These are phyloP conservation scores for Ramalina intermedia DNA, from an alignment of 495 filamentous ascomycete genomes.

Conservation along the genomic window DNA sequence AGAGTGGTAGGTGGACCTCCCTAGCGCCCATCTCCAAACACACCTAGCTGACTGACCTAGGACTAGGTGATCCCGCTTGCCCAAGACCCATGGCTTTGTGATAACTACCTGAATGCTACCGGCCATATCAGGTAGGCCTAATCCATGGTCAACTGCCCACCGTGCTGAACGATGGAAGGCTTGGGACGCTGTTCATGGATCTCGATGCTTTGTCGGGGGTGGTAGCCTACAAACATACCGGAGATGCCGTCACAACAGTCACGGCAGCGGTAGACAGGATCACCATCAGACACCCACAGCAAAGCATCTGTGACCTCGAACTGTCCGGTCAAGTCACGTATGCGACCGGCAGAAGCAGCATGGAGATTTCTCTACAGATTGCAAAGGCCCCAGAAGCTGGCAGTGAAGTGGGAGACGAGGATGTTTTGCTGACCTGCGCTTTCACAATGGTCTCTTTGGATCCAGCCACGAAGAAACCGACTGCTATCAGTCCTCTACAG, in stretches of 20 bases:
- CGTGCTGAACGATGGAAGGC: constrained; percentile 18
- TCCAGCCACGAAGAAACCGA: constrained; percentile 54
- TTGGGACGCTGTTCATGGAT: constrained; percentile 68
- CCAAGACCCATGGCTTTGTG: constrained; percentile 55
- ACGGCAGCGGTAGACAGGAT: constrained; percentile 74
- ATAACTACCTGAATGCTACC: constrained; percentile 52
- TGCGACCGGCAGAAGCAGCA: constrained; percentile 63
- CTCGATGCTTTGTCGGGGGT: constrained; percentile 70
- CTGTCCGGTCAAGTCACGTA: constrained; percentile 69
- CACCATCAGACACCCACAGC: constrained; percentile 56
- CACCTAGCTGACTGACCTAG: constrained; percentile 7
- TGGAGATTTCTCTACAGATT: constrained; percentile 68
- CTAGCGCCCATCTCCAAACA: neutral
- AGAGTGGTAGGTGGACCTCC: constrained; percentile 33
- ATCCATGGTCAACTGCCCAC: neutral
- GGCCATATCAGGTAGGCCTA: constrained; percentile 43
- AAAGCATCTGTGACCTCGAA: constrained; percentile 68
- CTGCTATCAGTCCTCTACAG: constrained; percentile 41
- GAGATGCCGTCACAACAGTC: constrained; percentile 60
- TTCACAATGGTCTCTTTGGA: constrained; percentile 80
- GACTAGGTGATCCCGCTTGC: constrained; percentile 47
- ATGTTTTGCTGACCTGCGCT: constrained; percentile 62
- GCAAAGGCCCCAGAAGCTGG: constrained; percentile 45
- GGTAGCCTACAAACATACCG: constrained; percentile 72
- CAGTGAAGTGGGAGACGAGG: constrained; percentile 43